Percentiles rank a stretch among this genome's conserved stretches.
Conservation (phyloP, 257 asterid genomes). For the Nyctanthes arbortristis region DNA sequence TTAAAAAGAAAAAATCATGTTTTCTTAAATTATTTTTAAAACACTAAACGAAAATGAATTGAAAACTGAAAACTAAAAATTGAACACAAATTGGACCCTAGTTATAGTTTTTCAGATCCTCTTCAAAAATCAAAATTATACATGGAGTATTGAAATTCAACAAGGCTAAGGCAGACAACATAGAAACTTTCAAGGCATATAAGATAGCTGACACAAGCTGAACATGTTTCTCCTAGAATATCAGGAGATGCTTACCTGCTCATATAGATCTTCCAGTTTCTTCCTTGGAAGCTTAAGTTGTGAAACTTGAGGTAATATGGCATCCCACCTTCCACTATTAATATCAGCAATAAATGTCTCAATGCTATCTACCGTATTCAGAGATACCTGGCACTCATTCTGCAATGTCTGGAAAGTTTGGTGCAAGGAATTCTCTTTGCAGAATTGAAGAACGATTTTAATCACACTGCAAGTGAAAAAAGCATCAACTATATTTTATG, state of each 20-base stretch:
- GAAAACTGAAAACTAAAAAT: no score
- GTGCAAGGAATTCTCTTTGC: constrained; percentile 95
- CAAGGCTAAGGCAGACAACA: background rate
- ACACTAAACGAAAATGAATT: no score
- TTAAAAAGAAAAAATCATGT: no score
- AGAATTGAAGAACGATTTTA: constrained; percentile 94
- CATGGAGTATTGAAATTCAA: background rate
- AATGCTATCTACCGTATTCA: constrained; percentile 90
- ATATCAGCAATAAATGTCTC: constrained; percentile 90
- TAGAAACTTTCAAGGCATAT: background rate
- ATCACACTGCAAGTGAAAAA: constrained; percentile 65
- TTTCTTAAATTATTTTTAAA: no score
- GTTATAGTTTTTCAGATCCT: background rate
- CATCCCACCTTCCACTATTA: constrained; percentile 98
- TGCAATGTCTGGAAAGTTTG: constrained; percentile 86
- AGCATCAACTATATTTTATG: background rate
- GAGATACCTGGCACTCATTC: constrained; percentile 95
- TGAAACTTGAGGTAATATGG: constrained; percentile 91
- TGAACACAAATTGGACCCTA: no score
- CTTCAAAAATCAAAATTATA: background rate
- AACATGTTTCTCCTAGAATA: no score
- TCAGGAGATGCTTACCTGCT: constrained; percentile 61
- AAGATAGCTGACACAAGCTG: constrained; percentile 12
- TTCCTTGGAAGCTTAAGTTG: constrained; percentile 93
- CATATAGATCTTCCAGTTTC: constrained; percentile 89